Conservation (phyloP, 768 basidiomycete species). For the Trametes cubensis region DNA sequence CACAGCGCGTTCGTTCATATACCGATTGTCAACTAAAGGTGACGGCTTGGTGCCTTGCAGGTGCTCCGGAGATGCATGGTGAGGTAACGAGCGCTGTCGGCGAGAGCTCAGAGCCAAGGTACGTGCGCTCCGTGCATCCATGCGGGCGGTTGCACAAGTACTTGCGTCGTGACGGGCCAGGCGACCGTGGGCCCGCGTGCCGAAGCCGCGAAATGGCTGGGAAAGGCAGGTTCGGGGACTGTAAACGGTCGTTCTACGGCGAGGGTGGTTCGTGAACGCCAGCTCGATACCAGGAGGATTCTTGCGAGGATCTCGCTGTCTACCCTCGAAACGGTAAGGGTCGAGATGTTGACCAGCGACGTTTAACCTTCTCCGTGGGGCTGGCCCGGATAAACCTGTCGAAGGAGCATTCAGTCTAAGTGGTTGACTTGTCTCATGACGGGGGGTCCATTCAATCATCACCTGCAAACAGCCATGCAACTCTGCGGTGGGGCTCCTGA, state of each 20-base stretch:
- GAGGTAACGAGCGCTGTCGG: constrained; percentile 9
- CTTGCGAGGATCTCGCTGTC: constrained; percentile 32
- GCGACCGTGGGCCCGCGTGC: constrained; percentile 2
- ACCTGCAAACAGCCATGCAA: constrained; percentile 9
- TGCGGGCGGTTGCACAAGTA: neutral
- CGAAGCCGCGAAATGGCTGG: constrained; percentile 8
- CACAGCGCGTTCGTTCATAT: constrained; percentile 23
- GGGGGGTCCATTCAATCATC: constrained; percentile 18
- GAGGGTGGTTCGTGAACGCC: constrained; percentile 1
- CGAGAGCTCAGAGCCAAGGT: constrained; percentile 1
- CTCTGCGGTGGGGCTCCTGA: neutral
- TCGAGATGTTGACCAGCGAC: constrained; percentile 27
- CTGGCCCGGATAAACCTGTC: constrained; percentile 32
- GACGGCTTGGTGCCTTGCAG: constrained; percentile 23
- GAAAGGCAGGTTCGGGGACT: constrained; percentile 12
- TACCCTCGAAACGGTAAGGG: constrained; percentile 9
- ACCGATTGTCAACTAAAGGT: constrained; percentile 14
- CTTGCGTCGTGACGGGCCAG: constrained; percentile 6
- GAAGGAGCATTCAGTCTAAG: constrained; percentile 14
- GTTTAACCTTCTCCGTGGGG: constrained; percentile 29
- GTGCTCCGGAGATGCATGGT: constrained; percentile 20
- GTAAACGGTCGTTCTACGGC: constrained; percentile 13
- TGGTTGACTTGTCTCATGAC: constrained; percentile 8
- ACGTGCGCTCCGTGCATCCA: neutral
- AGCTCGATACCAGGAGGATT: constrained; percentile 25